These are phyloP conservation scores for Flammula alnicola DNA, from an alignment of 1,284 basidiomycete species.

Conservation along the genomic window DNA sequence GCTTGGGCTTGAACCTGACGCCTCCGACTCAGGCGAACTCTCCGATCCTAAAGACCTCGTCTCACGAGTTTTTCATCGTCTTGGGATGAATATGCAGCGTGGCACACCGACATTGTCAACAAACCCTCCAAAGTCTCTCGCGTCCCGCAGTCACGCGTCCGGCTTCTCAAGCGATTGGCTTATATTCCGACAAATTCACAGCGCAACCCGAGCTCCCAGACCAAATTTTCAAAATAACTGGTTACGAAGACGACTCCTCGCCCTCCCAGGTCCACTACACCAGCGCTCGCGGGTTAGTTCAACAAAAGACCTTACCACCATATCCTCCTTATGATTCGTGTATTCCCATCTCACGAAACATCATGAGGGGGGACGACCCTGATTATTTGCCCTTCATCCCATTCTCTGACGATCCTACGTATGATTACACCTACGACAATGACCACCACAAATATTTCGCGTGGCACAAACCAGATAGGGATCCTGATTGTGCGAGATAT, in stretches of 20 bases:
- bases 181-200: too few relatives aligned
- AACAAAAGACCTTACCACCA: slow-evolving; percentile 27
- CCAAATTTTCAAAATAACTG: slow-evolving; percentile 5
- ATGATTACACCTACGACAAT: slow-evolving; percentile 44
- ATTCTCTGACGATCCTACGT: slow-evolving; percentile 56
- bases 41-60: too few relatives aligned
- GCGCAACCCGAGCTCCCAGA: background rate
- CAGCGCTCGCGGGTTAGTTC: background rate
- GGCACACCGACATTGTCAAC: slow-evolving; percentile 13
- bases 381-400: slow-evolving; percentile 61
- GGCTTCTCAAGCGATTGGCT: too few relatives aligned
- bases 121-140: slow-evolving; percentile 13
- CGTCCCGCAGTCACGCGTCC: too few relatives aligned
- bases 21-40: too few relatives aligned
- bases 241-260: slow-evolving; percentile 1
- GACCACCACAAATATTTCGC: slow-evolving; percentile 47
- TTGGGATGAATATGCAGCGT: slow-evolving; percentile 19
- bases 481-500: slow-evolving; percentile 61
- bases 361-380: slow-evolving; percentile 60
- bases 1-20: too few relatives aligned
- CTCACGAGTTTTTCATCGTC: too few relatives aligned
- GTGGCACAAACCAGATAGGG: slow-evolving; percentile 47
- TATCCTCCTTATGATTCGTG: slow-evolving; percentile 55
- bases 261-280: background rate
- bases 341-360: slow-evolving; percentile 47